Base-by-base conservation (phyloP, 805 yeast species). In the Nakazawaea holstii region DNA sequence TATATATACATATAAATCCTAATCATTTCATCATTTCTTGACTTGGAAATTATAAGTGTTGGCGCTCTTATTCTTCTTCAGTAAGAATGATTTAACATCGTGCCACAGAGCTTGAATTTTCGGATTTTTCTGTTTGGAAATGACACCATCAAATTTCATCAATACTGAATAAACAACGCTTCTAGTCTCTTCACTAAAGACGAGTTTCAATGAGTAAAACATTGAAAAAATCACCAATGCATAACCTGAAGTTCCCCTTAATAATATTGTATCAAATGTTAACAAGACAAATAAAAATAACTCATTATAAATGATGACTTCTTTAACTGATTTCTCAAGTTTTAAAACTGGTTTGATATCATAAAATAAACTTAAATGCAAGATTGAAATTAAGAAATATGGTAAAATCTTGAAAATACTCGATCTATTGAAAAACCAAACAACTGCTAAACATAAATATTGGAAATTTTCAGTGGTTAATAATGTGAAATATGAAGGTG, bases 401-500 rank as follows among this genome's bases (percentile, higher is more conserved):
- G 94, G 92, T 13, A 80, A 50, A 39, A 86, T 55, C 59, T 84
- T 85, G 67, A 81, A 83, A 5, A 78, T 64, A 1, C 90, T 82
- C 51, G 75, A 72, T 65, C 86, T 79, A 35, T 84, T 77, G 47
- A 83, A 62, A 41, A 79, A 58, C 92, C 92, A 86, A 15, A 79
- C 65, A 3, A 60, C 27, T 0, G 82, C 76, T 47, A 85, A 63
- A 3, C 77, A 52, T 46, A 81, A 66, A 58, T 77, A 79, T 64
- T 88, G 96, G 70, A 85, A 85, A 60, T 87, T 86, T 54, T 80
- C 88, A 24, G 88, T 78, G 8, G 90, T 81, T 46, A 87, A 59
- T 59, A 90, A 67, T 4, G 82, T 78, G 48, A 76, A 74, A 59
- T 80, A 73, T 5, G 82, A 72, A 6, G 95, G 95, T 45, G 74